Percentiles rank a stretch among this genome's conserved stretches.
phyloP scores from a whole-genome alignment of 257 asterid species.

The Cynanchum wilfordii region DNA sequence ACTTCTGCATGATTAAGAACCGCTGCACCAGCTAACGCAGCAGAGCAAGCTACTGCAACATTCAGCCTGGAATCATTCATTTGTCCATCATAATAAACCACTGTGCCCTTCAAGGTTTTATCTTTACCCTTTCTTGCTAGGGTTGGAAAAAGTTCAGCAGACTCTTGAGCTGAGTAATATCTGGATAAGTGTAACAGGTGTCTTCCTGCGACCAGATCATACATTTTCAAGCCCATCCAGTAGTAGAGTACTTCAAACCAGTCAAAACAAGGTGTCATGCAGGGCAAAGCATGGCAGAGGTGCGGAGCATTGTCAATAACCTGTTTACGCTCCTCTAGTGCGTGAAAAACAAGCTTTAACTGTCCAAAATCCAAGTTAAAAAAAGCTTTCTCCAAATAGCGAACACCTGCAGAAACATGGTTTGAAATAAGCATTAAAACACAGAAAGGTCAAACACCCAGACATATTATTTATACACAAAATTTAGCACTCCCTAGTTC shows the following conservation, averaged over 20 bases:
- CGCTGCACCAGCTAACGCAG: conserved; percentile 91
- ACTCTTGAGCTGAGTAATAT: conserved; percentile 86
- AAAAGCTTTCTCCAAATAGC: conserved; percentile 96
- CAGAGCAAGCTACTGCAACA: conserved; percentile 87
- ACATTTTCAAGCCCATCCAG: conserved; percentile 96
- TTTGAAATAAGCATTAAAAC: conserved; percentile 2
- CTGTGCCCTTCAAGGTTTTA: conserved; percentile 86
- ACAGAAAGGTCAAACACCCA: not conserved
- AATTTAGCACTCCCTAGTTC: not conserved
- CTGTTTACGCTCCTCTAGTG: conserved; percentile 92
- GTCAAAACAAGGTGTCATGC: conserved; percentile 97
- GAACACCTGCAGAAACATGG: conserved; percentile 63
- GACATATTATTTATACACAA: not conserved
- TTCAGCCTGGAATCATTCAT: conserved; percentile 95
- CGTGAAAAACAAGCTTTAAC: conserved; percentile 88
- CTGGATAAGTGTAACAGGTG: conserved; percentile 83
- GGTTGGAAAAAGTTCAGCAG: conserved; percentile 87
- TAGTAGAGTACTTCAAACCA: conserved; percentile 91
- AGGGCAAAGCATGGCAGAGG: conserved; percentile 89
- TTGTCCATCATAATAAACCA: conserved; percentile 97
- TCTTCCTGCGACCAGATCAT: conserved; percentile 88
- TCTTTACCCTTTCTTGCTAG: conserved; percentile 69
- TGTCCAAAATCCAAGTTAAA: conserved; percentile 93
- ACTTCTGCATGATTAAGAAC: conserved; percentile 95
- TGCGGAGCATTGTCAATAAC: conserved; percentile 92